These are phyloP conservation scores for Termitomyces sp. DNA, from an alignment of 768 basidiomycete species.

Conservation along the genomic window DNA sequence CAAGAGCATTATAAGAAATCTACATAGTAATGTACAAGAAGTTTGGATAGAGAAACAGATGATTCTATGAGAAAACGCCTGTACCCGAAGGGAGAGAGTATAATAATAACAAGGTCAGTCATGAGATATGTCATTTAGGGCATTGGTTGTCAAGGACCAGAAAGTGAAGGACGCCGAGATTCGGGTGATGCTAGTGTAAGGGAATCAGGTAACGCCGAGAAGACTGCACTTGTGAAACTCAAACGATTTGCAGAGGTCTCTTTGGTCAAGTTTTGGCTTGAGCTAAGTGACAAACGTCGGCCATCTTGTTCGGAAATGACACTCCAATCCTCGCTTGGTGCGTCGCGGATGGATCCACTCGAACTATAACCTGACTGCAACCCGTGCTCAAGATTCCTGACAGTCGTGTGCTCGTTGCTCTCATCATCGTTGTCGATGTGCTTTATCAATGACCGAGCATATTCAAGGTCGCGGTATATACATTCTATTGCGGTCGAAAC, in stretches of 20 bases:
- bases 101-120: not conserved
- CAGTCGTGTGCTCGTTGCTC: constrained; percentile 33
- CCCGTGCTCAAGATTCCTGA: constrained; percentile 26
- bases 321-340: constrained; percentile 82
- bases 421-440: constrained; percentile 32
- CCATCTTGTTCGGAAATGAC: constrained; percentile 79
- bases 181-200: constrained; percentile 38
- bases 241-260: constrained; percentile 47
- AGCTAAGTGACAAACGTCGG: constrained; percentile 48
- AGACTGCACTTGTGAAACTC: constrained; percentile 56
- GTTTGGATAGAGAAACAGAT: not conserved
- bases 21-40: constrained; percentile 17
- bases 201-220: constrained; percentile 57
- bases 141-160: constrained; percentile 20
- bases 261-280: constrained; percentile 36
- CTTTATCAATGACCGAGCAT: constrained; percentile 85
- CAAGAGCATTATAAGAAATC: constrained; percentile 42
- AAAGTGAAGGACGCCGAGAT: constrained; percentile 34
- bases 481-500: constrained; percentile 89
- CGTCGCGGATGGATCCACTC: constrained; percentile 44
- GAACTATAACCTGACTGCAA: constrained; percentile 52
- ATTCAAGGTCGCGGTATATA: constrained; percentile 95
- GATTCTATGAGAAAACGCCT: constrained; percentile 19
- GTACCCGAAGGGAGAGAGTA: constrained; percentile 2
- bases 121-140: not conserved